Evolutionary conservation across 768 basidiomycete species (phyloP), one percentile per base, ranked within the genome.

Genomic region (Sutorius australiensis): DNA sequence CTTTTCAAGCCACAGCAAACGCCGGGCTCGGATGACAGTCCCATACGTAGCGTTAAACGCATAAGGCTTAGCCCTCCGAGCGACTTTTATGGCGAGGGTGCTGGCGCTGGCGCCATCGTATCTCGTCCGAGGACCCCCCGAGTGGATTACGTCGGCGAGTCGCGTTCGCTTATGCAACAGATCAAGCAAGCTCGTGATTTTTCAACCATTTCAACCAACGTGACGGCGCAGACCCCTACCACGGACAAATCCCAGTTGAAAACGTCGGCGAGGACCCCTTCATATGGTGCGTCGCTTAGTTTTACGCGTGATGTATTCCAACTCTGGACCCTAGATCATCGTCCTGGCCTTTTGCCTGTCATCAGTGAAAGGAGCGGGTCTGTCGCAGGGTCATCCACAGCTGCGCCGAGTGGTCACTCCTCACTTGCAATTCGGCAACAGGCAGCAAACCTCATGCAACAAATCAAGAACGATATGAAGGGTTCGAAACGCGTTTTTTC

Each of bases 361-460:
- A 33, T 50, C 31, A 44, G 12, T 31, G 54, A 67, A 41, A 53
- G 61, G 48, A 59, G 67, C 10, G 42, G 60, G 24, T 64, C 63
- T 40, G 65, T 62, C 9, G 42, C 58, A 1, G 61, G 60, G 1
- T 64, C 71, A 14, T 62, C 68, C 12, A 67, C 66, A 8, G 66
- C 67, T 10, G 69, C 67, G 19, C 66, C 67, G 11, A 71, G 71
- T 17, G 61, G 73, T 3, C 80, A 81, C 53, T 84, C 86, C 0
- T 85, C 88, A 8, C 74, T 83, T 19, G 80, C 78, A 9, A 89
- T 89, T 66, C 81, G 91, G 38, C 76, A 82, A 59, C 84, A 90
- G 59, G 92, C 89, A 12, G 87, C 82, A 9, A 82, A 77, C 24
- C 70, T 95, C 42, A 92, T 95, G 88, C 87, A 86, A 24, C 88